Evolutionary conservation across 441 rosid species (phyloP).

Genomic region (Geranium incanum): DNA sequence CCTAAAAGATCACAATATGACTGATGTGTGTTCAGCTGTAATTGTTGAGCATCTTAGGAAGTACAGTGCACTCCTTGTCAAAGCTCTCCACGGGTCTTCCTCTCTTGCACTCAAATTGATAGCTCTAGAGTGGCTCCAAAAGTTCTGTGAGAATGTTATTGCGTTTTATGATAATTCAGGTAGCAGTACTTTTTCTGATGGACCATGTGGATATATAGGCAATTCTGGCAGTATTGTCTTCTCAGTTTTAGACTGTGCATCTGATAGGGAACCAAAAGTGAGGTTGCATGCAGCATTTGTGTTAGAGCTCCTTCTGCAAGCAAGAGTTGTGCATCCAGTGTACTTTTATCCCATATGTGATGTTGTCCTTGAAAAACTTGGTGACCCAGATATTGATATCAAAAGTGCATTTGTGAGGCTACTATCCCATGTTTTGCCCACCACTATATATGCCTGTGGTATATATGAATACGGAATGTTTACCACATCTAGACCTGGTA

Average conservation of each 20-base stretch:
- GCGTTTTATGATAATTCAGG: constrained; percentile 36
- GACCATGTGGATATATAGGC: constrained; percentile 44
- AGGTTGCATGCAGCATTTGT: constrained; percentile 61
- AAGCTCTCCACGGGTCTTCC: constrained; percentile 59
- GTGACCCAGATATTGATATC: constrained; percentile 72
- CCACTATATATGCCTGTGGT: constrained; percentile 53
- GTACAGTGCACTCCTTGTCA: constrained; percentile 44
- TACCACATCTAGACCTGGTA: constrained; percentile 39
- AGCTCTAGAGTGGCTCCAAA: constrained; percentile 69
- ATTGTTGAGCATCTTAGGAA: constrained; percentile 57
- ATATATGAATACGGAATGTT: constrained; percentile 41
- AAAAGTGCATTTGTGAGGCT: constrained; percentile 61
- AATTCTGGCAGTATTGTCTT: constrained; percentile 42
- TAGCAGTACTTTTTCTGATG: constrained; percentile 32
- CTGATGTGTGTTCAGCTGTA: constrained; percentile 34
- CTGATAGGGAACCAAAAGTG: constrained; percentile 80
- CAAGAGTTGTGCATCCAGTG: constrained; percentile 59
- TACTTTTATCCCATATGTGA: constrained; percentile 53
- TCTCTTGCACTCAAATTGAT: constrained; percentile 66
- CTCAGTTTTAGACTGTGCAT: constrained; percentile 71
- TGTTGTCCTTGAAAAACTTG: constrained; percentile 69
- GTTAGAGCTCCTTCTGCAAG: constrained; percentile 72
- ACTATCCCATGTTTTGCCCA: constrained; percentile 65
- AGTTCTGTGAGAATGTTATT: constrained; percentile 58
- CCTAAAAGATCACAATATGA: constrained; percentile 18